Evolutionary conservation across 2,329 filamentous ascomycete genomes (phyloP), one percentile per base, ranked within the genome.

Genomic region (Fusarium fujikuroi): DNA sequence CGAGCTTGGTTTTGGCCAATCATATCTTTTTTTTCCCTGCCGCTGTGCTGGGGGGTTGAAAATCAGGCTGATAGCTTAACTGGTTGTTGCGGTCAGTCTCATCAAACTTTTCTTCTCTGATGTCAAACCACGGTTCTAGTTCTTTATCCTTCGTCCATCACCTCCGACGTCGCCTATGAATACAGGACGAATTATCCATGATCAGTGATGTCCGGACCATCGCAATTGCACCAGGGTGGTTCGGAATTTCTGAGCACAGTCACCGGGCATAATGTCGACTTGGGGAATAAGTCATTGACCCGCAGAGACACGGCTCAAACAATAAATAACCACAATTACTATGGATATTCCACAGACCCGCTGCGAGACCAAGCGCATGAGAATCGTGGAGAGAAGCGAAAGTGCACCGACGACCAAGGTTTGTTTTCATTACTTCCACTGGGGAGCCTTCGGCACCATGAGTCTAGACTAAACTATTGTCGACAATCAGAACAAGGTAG

Each of bases 381-480:
- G 3, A 4, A 15, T 18, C 43, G 43, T 0, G 57, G 21, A 14
- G 11, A 40, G 10, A 52, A 60, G 21, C 7, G 25, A 18, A 60
- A 52, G 18, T 19, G 4, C 8, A 8, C 21, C 6, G 11, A 32
- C 3, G 25, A 40, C 2, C 9, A 32, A 40, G 34, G 57, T 60
- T 21, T 7, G 49, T 52, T 12, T 4, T n/a, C 46, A 2, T 16
- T 18, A n/a, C 28, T 16, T 18, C 28, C 9, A 7, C 46, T 9
- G 2, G 0, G 28, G 28, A n/a, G 3, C 21, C 3, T n/a, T n/a
- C 2, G 15, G 9, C 14, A n/a, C 3, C 9, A n/a, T 30, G 28
- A 30, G 9, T 4, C 14, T 9, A n/a, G 4, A n/a, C 28, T 49
- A n/a, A 49, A 0, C 21, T 6, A 8, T 2, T 3, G 0, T 15